Conservation (phyloP, 2,329 filamentous ascomycete genomes). For the Colletotrichum endophyticum region DNA sequence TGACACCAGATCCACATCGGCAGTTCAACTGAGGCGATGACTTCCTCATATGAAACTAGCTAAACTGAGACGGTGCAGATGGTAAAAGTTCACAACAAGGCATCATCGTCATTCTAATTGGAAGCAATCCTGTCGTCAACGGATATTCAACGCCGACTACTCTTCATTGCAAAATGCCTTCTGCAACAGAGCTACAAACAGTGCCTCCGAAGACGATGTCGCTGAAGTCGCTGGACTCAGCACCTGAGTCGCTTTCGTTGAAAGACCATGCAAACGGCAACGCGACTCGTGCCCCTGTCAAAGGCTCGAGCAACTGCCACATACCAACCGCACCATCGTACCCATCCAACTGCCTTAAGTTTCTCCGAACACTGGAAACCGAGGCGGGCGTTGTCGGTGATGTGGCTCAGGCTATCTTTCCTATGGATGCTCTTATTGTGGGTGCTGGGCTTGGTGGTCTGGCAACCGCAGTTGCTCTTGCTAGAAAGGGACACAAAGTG, state of each 20-base stretch:
- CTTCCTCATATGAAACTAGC: not conserved
- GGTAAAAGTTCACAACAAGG: not conserved
- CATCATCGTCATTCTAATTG: not conserved
- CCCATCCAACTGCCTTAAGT: slow-evolving; percentile 17
- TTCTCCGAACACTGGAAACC: not conserved
- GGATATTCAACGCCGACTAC: not conserved
- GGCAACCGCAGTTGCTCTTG: slow-evolving; percentile 13
- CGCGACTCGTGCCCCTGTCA: not conserved
- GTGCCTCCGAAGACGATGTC: not conserved
- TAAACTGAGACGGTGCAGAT: not conserved
- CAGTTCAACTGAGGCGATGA: not conserved
- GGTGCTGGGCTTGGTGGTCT: slow-evolving; percentile 22
- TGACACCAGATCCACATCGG: not conserved
- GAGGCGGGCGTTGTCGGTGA: not conserved
- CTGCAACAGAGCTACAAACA: not conserved
- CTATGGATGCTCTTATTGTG: slow-evolving; percentile 12
- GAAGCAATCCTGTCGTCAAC: not conserved
- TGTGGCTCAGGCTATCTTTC: not conserved
- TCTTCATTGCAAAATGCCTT: not conserved
- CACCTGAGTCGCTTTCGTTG: not conserved
- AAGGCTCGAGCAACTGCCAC: not conserved
- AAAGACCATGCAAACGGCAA: not conserved
- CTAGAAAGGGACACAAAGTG: slow-evolving; percentile 11
- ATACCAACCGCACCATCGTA: not conserved
- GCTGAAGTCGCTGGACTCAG: not conserved